These are phyloP conservation scores for Boletus vermiculosoides DNA, from an alignment of 768 basidiomycete species.

Conservation along the genomic window DNA sequence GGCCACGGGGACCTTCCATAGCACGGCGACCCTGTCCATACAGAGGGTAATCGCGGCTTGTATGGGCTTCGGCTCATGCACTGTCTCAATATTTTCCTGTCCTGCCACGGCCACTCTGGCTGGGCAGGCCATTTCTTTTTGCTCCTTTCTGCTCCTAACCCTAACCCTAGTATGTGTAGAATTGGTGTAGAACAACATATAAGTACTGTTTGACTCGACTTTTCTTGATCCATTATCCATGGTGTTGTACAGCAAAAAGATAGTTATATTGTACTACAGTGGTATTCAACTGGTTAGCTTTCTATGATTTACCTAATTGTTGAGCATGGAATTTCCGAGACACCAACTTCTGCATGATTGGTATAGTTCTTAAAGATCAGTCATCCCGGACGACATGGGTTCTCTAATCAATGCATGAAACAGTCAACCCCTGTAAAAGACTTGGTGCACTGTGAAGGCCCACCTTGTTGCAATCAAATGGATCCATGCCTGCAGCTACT, in stretches of 20 bases:
- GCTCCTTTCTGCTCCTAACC: conserved; percentile 38
- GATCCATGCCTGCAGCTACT: conserved; percentile 66
- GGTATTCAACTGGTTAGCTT: background rate
- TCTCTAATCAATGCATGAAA: conserved; percentile 6
- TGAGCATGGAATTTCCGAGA: background rate
- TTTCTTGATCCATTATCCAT: background rate
- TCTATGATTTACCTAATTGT: background rate
- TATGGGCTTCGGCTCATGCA: conserved; percentile 75
- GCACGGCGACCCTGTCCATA: conserved; percentile 71
- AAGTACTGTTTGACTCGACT: background rate
- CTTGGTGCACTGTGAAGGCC: background rate
- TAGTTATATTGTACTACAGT: background rate
- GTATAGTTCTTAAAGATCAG: conserved; percentile 1
- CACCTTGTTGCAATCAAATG: conserved; percentile 39
- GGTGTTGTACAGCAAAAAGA: background rate
- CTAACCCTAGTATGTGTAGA: conserved; percentile 39
- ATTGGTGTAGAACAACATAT: no score
- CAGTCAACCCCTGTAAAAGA: background rate
- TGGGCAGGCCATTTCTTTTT: conserved; percentile 45
- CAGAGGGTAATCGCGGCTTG: conserved; percentile 57
- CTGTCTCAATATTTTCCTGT: conserved; percentile 80
- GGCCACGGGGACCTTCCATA: conserved; percentile 57
- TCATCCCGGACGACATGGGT: conserved; percentile 24
- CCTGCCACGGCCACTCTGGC: conserved; percentile 57
- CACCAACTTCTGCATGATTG: background rate